A percentile compares a stretch with the other conserved stretches of the same genome.
Conservation (phyloP, 2,329 filamentous ascomycete genomes). For the Ramichloridium luteum region DNA sequence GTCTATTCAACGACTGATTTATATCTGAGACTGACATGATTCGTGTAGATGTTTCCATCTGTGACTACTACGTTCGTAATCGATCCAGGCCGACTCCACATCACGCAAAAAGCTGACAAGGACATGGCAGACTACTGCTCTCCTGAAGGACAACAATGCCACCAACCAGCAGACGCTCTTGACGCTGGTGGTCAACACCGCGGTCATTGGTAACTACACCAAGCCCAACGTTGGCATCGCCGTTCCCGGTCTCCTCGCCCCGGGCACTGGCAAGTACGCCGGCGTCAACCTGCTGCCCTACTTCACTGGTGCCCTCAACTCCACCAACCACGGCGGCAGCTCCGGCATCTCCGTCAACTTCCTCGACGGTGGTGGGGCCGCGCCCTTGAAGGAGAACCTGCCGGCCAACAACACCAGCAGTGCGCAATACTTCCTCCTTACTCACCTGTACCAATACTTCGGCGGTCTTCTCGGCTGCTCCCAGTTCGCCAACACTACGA, state of each 20-base stretch:
- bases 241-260: conserved; percentile 47
- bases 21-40: neutral
- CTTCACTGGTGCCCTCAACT: conserved; percentile 44
- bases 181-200: conserved; percentile 49
- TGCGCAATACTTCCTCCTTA: conserved; percentile 49
- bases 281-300: conserved; percentile 48
- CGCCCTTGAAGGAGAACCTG: conserved; percentile 43
- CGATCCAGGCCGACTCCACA: too few relatives aligned
- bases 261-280: conserved; percentile 37
- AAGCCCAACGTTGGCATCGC: conserved; percentile 39
- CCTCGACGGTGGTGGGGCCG: conserved; percentile 47
- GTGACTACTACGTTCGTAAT: conserved; percentile 56
- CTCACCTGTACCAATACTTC: conserved; percentile 52
- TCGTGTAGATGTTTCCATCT: conserved; percentile 38
- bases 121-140: too few relatives aligned
- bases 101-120: too few relatives aligned
- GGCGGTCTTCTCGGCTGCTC: conserved; percentile 46
- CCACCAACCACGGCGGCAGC: conserved; percentile 40
- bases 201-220: conserved; percentile 41
- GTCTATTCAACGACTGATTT: neutral
- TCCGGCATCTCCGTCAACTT: conserved; percentile 44
- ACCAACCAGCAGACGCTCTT: conserved; percentile 46
- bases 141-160: conserved; percentile 47
- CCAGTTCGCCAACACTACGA: conserved; percentile 37
- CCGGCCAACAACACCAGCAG: conserved; percentile 39